Evolutionary conservation across 371 early-diverging fungal genomes (phyloP), one percentile per base, ranked within the genome.

Genomic region (Nematocida sp.): DNA sequence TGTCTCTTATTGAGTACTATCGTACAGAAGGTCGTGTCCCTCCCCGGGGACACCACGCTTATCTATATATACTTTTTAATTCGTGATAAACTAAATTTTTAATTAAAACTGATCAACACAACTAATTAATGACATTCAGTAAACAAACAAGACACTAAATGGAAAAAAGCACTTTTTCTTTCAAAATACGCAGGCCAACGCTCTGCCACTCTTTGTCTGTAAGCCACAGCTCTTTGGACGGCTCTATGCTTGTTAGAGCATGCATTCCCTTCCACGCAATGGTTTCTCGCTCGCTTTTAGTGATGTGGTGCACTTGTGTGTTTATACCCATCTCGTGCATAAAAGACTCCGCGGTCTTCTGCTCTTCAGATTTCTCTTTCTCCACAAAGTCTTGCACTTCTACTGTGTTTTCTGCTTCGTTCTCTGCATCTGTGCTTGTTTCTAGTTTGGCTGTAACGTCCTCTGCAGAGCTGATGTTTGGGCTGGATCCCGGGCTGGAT

Each of bases 101-200:
- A n/a, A n/a, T n/a, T n/a, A n/a, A n/a, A n/a, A n/a, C n/a, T n/a
- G n/a, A n/a, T n/a, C n/a, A n/a, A n/a, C n/a, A n/a, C n/a, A n/a
- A n/a, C n/a, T n/a, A n/a, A n/a, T n/a, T n/a, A n/a, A n/a, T n/a
- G n/a, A n/a, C n/a, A n/a, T n/a, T n/a, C n/a, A n/a, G n/a, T n/a
- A n/a, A n/a, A n/a, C n/a, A n/a, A n/a, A n/a, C n/a, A n/a, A n/a
- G n/a, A n/a, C n/a, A n/a, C n/a, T 77, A 83, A 19, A 83, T 66
- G 64, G 67, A 50, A 77, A 83, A 83, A 19, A 83, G 58, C 19
- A 83, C 70, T 62, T 83, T 83, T 48, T 83, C 84, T 64, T 81
- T 83, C 37, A 83, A 64, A 19, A 79, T 48, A 43, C 84, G 77
- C 13, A 83, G 50, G 27, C 82, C 64, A 17, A 63, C 66, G 34